Conservation (phyloP, 2,329 filamentous ascomycete genomes). For the Ceratocystis papillata region DNA sequence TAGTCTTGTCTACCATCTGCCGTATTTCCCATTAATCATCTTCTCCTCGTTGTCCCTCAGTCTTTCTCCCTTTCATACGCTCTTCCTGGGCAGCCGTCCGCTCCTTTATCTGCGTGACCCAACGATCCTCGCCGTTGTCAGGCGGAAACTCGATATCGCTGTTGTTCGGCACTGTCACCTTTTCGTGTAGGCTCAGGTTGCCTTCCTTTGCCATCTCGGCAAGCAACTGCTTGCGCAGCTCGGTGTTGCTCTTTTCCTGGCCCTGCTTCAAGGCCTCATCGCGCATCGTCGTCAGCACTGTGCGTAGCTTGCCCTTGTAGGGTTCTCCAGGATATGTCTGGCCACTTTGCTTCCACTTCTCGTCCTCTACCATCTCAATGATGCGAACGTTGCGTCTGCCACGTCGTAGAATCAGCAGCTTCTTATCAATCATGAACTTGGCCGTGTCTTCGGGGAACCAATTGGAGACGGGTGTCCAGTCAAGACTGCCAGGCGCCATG, state of each 20-base stretch:
- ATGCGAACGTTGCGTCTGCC: slow-evolving; percentile 55
- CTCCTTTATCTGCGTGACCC: slow-evolving; percentile 11
- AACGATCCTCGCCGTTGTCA: slow-evolving; percentile 21
- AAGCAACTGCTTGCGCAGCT: slow-evolving; percentile 30
- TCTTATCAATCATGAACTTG: slow-evolving; percentile 50
- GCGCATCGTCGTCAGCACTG: slow-evolving; percentile 34
- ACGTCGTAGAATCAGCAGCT: slow-evolving; percentile 49
- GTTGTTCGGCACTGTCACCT: slow-evolving; percentile 34
- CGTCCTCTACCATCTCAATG: slow-evolving; percentile 48
- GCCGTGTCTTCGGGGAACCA: slow-evolving; percentile 48
- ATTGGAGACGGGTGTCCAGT: slow-evolving; percentile 51
- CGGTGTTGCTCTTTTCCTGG: slow-evolving; percentile 27
- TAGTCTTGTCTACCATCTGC: neutral
- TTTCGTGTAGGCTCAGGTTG: slow-evolving; percentile 22
- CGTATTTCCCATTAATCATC: neutral
- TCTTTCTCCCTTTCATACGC: slow-evolving; percentile 25
- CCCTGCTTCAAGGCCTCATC: slow-evolving; percentile 32
- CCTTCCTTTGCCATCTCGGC: slow-evolving; percentile 25
- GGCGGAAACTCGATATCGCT: slow-evolving; percentile 34
- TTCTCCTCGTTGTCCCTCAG: slow-evolving; percentile 20
- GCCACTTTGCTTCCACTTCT: slow-evolving; percentile 42
- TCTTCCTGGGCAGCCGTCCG: slow-evolving; percentile 1
- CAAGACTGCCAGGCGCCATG: slow-evolving; percentile 42
- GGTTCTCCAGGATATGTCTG: slow-evolving; percentile 45
- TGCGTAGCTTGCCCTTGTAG: slow-evolving; percentile 39